A percentile compares a stretch with the other conserved stretches of the same genome.
Conservation (phyloP, 2,329 filamentous ascomycete genomes). For the Reticulascus tulasneorum region DNA sequence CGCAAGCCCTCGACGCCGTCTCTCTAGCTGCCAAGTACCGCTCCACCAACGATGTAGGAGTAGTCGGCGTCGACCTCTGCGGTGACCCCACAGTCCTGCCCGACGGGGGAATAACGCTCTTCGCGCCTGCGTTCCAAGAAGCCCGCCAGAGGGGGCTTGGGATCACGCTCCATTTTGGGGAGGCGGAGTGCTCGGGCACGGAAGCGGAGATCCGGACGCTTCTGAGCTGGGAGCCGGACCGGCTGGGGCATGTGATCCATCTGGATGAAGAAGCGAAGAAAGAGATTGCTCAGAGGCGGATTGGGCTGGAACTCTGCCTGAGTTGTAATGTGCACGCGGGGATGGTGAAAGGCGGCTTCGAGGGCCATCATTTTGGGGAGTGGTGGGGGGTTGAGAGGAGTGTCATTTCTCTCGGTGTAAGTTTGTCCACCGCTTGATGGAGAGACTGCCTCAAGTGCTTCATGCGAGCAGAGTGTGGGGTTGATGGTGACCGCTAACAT, state of each 20-base stretch:
- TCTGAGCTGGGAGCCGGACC: slow-evolving; percentile 61
- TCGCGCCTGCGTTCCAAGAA: slow-evolving; percentile 53
- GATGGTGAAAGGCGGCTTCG: slow-evolving; percentile 63
- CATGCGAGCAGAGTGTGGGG: too few relatives aligned
- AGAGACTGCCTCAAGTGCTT: too few relatives aligned
- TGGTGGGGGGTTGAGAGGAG: slow-evolving; percentile 60
- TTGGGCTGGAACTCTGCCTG: slow-evolving; percentile 73
- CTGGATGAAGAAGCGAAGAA: slow-evolving; percentile 57
- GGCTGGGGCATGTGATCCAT: slow-evolving; percentile 77
- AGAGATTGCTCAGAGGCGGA: slow-evolving; percentile 44
- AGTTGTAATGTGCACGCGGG: slow-evolving; percentile 77
- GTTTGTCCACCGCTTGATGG: slow-evolving; percentile 27
- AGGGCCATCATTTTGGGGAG: slow-evolving; percentile 72
- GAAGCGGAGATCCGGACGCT: slow-evolving; percentile 59
- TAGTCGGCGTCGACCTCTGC: slow-evolving; percentile 76
- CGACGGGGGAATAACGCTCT: slow-evolving; percentile 55
- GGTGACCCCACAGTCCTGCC: slow-evolving; percentile 59
- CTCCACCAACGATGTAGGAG: slow-evolving; percentile 42
- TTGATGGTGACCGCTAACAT: background rate
- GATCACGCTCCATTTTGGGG: slow-evolving; percentile 76
- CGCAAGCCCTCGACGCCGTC: slow-evolving; percentile 61
- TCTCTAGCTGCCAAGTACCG: slow-evolving; percentile 56
- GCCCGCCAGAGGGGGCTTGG: slow-evolving; percentile 54
- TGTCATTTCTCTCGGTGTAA: slow-evolving; percentile 64
- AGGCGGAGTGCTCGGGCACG: slow-evolving; percentile 54